A percentile compares a stretch with the other conserved stretches of the same genome.
Conservation (phyloP, 352 stramenopile species). For the Bremia lactucae region DNA sequence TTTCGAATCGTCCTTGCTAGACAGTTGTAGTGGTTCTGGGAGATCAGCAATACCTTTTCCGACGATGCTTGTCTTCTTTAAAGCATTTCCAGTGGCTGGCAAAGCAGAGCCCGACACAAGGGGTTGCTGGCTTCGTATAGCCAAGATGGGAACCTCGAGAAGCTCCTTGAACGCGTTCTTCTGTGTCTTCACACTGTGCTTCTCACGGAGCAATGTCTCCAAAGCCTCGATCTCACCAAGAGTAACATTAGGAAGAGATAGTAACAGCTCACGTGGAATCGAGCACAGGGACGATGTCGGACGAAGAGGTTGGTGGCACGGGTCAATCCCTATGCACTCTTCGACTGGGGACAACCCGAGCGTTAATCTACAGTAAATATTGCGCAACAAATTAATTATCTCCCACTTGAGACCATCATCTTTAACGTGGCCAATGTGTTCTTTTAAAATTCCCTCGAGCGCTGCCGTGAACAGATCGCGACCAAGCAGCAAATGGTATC, state of each 20-base stretch:
- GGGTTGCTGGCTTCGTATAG: constrained; percentile 29
- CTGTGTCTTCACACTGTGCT: constrained; percentile 72
- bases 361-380: constrained; percentile 68
- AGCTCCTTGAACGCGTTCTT: constrained; percentile 80
- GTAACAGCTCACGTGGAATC: constrained; percentile 40
- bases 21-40: constrained; percentile 52
- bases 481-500: constrained; percentile 37
- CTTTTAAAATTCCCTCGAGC: constrained; percentile 40
- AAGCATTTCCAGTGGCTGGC: constrained; percentile 18
- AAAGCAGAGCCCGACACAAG: constrained; percentile 24
- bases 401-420: constrained; percentile 79
- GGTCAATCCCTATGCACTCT: constrained; percentile 74
- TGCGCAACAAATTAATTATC: constrained; percentile 72
- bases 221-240: constrained; percentile 30
- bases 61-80: constrained; percentile 17
- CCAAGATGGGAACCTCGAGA: constrained; percentile 58
- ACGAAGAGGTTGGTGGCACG: constrained; percentile 56
- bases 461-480: constrained; percentile 52
- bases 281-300: constrained; percentile 32
- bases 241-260: constrained; percentile 46
- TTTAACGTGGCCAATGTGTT: constrained; percentile 56
- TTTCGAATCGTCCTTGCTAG: constrained; percentile 35
- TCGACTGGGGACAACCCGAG: constrained; percentile 57
- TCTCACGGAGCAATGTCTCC: constrained; percentile 46
- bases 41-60: constrained; percentile 52